Conservation (phyloP, 257 asterid species). For the Nemophila menziesii region DNA sequence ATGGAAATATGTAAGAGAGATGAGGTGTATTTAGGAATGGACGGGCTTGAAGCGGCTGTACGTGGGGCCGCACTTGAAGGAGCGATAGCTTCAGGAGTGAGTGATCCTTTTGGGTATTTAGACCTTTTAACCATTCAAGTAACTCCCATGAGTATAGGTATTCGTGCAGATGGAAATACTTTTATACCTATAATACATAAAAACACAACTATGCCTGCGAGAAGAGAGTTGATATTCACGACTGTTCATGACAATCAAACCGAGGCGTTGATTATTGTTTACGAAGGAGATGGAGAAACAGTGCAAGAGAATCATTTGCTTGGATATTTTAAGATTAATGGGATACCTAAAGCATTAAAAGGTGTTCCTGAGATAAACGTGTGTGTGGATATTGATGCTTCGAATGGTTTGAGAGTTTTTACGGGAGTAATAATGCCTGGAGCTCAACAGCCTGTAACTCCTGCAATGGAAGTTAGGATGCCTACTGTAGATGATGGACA, state of each 20-base stretch:
- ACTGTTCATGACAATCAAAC: constrained; percentile 58
- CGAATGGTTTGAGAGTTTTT: constrained; percentile 44
- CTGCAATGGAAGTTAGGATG: constrained; percentile 76
- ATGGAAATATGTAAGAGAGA: constrained; percentile 27
- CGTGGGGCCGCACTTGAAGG: constrained; percentile 87
- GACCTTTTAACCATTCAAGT: constrained; percentile 68
- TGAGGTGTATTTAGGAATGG: constrained; percentile 34
- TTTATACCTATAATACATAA: constrained; percentile 47
- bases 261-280: constrained; percentile 61
- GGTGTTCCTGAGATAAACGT: constrained; percentile 71
- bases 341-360: constrained; percentile 64
- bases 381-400: constrained; percentile 64
- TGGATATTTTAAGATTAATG: constrained; percentile 55
- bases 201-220: constrained; percentile 51
- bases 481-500: constrained; percentile 80
- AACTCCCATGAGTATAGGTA: constrained; percentile 58
- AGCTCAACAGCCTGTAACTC: constrained; percentile 22
- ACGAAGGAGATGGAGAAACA: constrained; percentile 45
- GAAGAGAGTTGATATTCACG: constrained; percentile 50
- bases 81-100: constrained; percentile 66
- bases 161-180: constrained; percentile 43
- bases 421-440: constrained; percentile 51
- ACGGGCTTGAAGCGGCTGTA: constrained; percentile 72
- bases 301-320: constrained; percentile 56
- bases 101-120: constrained; percentile 62